Conservation (phyloP, 345 rosid species). For the Sapria himalayana region DNA sequence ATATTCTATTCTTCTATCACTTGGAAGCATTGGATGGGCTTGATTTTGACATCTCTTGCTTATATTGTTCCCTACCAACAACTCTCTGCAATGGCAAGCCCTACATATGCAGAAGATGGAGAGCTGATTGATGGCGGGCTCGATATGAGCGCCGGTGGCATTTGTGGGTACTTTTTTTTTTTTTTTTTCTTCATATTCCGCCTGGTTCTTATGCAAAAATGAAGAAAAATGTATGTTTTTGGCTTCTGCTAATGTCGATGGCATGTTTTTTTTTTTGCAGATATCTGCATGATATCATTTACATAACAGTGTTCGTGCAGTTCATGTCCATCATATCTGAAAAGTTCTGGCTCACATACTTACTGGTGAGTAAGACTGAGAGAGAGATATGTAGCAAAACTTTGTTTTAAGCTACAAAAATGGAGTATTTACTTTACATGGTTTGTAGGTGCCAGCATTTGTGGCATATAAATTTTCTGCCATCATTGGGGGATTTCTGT, state of each 20-base stretch:
- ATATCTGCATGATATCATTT: slow-evolving; percentile 61
- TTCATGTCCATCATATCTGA: slow-evolving; percentile 54
- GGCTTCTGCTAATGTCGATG: too few species aligned
- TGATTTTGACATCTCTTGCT: slow-evolving; percentile 39
- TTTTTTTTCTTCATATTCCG: not conserved
- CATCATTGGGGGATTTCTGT: too few species aligned
- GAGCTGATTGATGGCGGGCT: slow-evolving; percentile 79
- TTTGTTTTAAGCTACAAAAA: too few species aligned
- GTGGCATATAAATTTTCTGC: too few species aligned
- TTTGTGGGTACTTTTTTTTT: slow-evolving; percentile 45
- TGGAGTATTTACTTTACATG: too few species aligned
- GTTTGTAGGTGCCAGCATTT: too few species aligned
- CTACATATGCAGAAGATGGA: slow-evolving; percentile 44
- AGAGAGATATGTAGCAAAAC: too few species aligned
- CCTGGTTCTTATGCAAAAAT: too few species aligned
- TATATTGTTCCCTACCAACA: slow-evolving; percentile 53
- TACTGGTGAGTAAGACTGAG: slow-evolving; percentile 87
- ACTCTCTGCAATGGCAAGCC: slow-evolving; percentile 57
- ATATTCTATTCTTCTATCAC: slow-evolving; percentile 41
- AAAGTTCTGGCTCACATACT: slow-evolving; percentile 65
- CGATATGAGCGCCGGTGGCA: slow-evolving; percentile 77
- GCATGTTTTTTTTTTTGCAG: slow-evolving; percentile 35
- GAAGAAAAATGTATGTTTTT: too few species aligned
- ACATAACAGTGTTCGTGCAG: slow-evolving; percentile 78
- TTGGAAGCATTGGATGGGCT: slow-evolving; percentile 72